These are phyloP conservation scores for Mycena belliarum DNA, from an alignment of 768 basidiomycete species.

Conservation along the genomic window DNA sequence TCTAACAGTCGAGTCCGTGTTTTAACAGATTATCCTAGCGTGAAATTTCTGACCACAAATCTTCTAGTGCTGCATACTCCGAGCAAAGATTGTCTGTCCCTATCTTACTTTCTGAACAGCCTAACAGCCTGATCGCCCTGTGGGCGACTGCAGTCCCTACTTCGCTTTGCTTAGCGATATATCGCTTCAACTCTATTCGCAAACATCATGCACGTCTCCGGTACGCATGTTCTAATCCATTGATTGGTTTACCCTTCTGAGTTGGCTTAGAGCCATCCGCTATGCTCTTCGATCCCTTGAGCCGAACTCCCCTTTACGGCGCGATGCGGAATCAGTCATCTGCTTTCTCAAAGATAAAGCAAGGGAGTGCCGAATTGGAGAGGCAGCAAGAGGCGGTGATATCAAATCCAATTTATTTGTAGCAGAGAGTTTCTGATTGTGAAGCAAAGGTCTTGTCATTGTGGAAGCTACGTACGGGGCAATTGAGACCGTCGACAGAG, in stretches of 20 bases:
- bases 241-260: neutral
- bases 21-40: neutral
- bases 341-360: conserved; percentile 69
- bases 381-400: conserved; percentile 68
- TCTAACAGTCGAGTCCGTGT: conserved; percentile 57
- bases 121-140: conserved; percentile 46
- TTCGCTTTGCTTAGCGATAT: conserved; percentile 50
- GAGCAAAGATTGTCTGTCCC: conserved; percentile 62
- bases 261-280: conserved; percentile 58
- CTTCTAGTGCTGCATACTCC: conserved; percentile 36
- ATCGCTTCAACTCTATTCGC: conserved; percentile 44
- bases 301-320: conserved; percentile 60
- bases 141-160: conserved; percentile 58
- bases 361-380: conserved; percentile 59
- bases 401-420: conserved; percentile 16
- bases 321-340: conserved; percentile 64
- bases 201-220: neutral
- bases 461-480: conserved; percentile 74
- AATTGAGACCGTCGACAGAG: conserved; percentile 47
- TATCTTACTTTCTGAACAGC: conserved; percentile 54
- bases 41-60: neutral
- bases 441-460: conserved; percentile 66
- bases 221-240: neutral
- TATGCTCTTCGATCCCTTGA: conserved; percentile 65
- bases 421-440: conserved; percentile 10